Percentiles rank a stretch among this genome's conserved stretches.
These are phyloP conservation scores for Cordyceps sp. DNA, from an alignment of 2,329 filamentous ascomycete genomes.

Conservation along the genomic window DNA sequence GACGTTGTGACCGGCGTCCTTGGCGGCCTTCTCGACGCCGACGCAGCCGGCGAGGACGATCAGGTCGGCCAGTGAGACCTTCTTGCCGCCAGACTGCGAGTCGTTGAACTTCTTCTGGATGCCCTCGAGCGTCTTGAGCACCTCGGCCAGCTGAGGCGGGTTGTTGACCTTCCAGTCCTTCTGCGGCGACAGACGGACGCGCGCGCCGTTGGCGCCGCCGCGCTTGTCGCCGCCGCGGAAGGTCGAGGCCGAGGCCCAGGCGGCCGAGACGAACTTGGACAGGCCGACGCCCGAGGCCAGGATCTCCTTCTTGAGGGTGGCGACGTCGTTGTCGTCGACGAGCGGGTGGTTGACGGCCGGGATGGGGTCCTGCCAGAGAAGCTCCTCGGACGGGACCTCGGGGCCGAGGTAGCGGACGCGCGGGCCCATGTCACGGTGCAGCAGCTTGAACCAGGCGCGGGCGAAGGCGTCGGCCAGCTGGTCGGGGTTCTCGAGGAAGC, in stretches of 20 bases:
- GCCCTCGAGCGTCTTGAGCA: conserved; percentile 42
- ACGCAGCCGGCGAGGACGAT: conserved; percentile 60
- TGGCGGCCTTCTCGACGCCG: conserved; percentile 55
- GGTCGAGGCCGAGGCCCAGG: conserved; percentile 54
- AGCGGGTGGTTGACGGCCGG: conserved; percentile 39
- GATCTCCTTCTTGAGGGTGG: conserved; percentile 52
- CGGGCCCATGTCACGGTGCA: conserved; percentile 67
- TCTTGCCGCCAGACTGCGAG: conserved; percentile 42
- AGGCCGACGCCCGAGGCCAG: conserved; percentile 43
- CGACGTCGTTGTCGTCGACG: conserved; percentile 45
- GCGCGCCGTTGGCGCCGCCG: conserved; percentile 65
- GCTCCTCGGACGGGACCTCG: conserved; percentile 51
- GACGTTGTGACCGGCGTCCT: conserved; percentile 26
- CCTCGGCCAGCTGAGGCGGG: conserved; percentile 45
- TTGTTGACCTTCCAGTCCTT: conserved; percentile 62
- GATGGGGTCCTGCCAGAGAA: conserved; percentile 63
- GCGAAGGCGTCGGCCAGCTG: conserved; percentile 53
- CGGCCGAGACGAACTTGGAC: conserved; percentile 45
- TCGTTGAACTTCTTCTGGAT: conserved; percentile 52
- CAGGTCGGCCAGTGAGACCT: conserved; percentile 62
- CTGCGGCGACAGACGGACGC: conserved; percentile 58
- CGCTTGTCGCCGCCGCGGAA: conserved; percentile 69
- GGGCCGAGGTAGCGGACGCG: conserved; percentile 55
- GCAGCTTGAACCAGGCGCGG: conserved; percentile 69
- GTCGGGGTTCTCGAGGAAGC: conserved; percentile 51